These are phyloP conservation scores for Leishmania lainsoni DNA, from an alignment of 208 protist genomes.

Conservation along the genomic window DNA sequence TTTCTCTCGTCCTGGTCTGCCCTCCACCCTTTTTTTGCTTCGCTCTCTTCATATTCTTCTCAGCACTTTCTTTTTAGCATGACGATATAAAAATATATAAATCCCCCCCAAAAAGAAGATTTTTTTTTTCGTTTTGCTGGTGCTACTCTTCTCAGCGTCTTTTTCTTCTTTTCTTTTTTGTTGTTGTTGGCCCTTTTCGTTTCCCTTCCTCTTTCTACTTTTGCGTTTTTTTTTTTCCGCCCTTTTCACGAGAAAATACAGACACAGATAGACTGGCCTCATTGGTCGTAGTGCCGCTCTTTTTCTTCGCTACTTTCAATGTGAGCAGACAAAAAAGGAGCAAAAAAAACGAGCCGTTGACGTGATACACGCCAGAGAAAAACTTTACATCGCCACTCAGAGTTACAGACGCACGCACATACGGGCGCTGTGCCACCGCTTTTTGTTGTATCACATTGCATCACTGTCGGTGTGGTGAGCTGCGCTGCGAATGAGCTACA, in stretches of 20 bases:
- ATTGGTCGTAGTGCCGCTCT: not conserved
- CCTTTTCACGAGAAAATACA: not conserved
- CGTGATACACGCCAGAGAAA: not conserved
- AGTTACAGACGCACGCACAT: not conserved
- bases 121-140: not conserved
- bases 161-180: not conserved
- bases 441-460: not conserved
- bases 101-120: not conserved
- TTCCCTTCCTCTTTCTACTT: not conserved
- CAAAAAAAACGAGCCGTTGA: not conserved
- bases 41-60: not conserved
- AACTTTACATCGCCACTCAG: not conserved
- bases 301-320: conserved; percentile 3
- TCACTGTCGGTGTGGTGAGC: not conserved
- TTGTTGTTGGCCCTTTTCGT: not conserved
- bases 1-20: conserved; percentile 11
- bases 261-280: not conserved
- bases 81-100: conserved; percentile 4
- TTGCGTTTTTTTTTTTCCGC: no score
- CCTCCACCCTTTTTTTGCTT: conserved; percentile 5
- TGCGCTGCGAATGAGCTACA: conserved; percentile 15
- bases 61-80: not conserved
- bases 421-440: not conserved
- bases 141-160: not conserved
- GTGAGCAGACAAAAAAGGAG: conserved; percentile 6